These are phyloP conservation scores for Ganoderma lucidum DNA, from an alignment of 1,284 basidiomycete species.

Conservation along the genomic window DNA sequence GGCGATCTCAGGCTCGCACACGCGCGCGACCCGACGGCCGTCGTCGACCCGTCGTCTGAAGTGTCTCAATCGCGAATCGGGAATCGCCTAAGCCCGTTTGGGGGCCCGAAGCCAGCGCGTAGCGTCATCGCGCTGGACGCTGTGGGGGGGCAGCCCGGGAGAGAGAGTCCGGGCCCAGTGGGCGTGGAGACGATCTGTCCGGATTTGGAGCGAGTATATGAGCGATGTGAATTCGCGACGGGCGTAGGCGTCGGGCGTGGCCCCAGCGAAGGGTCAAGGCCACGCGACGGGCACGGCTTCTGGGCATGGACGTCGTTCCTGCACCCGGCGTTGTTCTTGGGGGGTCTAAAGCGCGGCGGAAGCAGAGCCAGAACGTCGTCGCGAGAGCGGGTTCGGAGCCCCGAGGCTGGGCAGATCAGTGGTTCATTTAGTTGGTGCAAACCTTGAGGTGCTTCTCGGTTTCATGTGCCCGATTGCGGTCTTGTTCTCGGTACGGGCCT, in stretches of 20 bases:
- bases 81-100: background rate
- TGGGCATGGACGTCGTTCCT: background rate
- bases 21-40: background rate
- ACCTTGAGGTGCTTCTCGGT: background rate
- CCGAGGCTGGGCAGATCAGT: slow-evolving; percentile 6
- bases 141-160: background rate
- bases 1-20: background rate
- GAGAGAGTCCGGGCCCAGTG: background rate
- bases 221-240: background rate
- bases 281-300: background rate
- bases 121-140: background rate
- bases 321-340: background rate
- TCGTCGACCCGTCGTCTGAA: too few species aligned
- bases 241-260: background rate
- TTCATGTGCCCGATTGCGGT: background rate
- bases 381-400: background rate
- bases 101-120: background rate
- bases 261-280: too few species aligned
- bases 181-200: background rate
- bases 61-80: background rate
- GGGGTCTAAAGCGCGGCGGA: background rate
- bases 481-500: background rate
- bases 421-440: background rate
- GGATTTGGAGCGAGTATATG: background rate
- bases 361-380: background rate